Percentiles rank a stretch among this genome's conserved stretches.
Evolutionary conservation across 1,139 yeast species (phyloP).

Genomic region (Pneumocystis oryctolagi): DNA sequence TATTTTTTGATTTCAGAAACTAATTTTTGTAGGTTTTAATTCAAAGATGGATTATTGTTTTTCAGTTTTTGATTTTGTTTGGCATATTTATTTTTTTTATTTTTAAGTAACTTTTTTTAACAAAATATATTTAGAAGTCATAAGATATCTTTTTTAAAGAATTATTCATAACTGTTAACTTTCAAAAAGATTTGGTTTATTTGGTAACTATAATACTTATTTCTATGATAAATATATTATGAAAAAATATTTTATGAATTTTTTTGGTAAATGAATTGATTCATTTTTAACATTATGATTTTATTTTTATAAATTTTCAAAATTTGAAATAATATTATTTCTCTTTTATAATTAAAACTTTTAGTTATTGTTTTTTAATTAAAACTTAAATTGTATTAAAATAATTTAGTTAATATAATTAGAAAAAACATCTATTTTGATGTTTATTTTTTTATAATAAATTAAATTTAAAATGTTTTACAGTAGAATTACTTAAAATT

Average conservation of each 20-base stretch:
- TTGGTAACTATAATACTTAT: neutral
- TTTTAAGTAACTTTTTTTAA: neutral
- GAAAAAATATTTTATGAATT: neutral
- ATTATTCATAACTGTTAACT: neutral
- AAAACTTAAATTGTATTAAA: too few relatives aligned
- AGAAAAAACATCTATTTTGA: too few relatives aligned
- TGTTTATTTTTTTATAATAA: too few relatives aligned
- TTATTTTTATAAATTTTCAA: neutral
- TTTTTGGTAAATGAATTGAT: neutral
- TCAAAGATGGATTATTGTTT: neutral
- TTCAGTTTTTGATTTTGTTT: neutral
- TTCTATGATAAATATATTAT: neutral
- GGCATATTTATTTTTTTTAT: neutral
- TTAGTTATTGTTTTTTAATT: neutral
- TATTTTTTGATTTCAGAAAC: neutral
- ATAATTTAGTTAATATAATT: too few relatives aligned
- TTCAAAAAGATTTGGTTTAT: neutral
- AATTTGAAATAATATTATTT: neutral
- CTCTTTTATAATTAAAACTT: neutral
- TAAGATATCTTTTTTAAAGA: neutral
- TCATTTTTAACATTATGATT: neutral
- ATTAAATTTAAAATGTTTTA: too few relatives aligned
- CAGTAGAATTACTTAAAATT: too few relatives aligned
- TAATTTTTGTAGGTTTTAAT: neutral
- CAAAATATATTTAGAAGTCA: neutral